Evolutionary conservation across 2,329 filamentous ascomycete species (phyloP).

Genomic region (Cladosporium sp.): DNA sequence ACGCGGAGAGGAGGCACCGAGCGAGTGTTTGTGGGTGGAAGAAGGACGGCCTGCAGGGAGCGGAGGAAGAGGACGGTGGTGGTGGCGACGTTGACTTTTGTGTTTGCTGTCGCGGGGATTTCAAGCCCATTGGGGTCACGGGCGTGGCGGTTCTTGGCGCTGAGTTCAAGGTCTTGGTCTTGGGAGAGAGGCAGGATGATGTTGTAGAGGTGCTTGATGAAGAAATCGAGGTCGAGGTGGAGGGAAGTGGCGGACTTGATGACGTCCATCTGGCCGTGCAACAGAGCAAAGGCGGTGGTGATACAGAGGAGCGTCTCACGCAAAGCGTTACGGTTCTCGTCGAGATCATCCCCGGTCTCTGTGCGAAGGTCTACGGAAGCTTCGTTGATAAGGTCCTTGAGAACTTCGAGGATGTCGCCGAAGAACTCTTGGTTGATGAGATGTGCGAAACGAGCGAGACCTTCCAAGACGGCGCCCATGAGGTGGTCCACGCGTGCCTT

Average conservation of each 20-base stretch:
- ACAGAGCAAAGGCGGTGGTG: conserved; percentile 92
- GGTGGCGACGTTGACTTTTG: conserved; percentile 90
- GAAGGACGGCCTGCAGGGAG: conserved; percentile 76
- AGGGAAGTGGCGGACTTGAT: conserved; percentile 78
- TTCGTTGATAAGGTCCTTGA: conserved; percentile 87
- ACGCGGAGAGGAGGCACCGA: conserved; percentile 78
- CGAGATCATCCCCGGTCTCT: conserved; percentile 46
- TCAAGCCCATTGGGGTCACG: conserved; percentile 55
- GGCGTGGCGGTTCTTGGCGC: conserved; percentile 70
- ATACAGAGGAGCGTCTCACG: conserved; percentile 91
- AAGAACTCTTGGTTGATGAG: conserved; percentile 99
- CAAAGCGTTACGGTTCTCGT: conserved; percentile 66
- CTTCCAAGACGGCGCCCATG: conserved; percentile 97
- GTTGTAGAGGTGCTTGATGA: conserved; percentile 90
- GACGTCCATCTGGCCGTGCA: conserved; percentile 83
- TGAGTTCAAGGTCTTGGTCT: conserved; percentile 82
- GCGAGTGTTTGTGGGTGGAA: conserved; percentile 72
- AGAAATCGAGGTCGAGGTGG: conserved; percentile 90
- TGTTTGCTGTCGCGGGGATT: conserved; percentile 44
- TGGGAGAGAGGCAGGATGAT: conserved; percentile 76
- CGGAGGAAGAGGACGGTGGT: conserved; percentile 89
- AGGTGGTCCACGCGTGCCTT: conserved; percentile 78
- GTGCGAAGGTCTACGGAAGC: conserved; percentile 53
- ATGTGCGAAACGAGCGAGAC: conserved; percentile 88
- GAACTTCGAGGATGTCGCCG: conserved; percentile 87